These are phyloP conservation scores for Leccinum glutinopallens DNA, from an alignment of 1,284 basidiomycete genomes.

Conservation along the genomic window DNA sequence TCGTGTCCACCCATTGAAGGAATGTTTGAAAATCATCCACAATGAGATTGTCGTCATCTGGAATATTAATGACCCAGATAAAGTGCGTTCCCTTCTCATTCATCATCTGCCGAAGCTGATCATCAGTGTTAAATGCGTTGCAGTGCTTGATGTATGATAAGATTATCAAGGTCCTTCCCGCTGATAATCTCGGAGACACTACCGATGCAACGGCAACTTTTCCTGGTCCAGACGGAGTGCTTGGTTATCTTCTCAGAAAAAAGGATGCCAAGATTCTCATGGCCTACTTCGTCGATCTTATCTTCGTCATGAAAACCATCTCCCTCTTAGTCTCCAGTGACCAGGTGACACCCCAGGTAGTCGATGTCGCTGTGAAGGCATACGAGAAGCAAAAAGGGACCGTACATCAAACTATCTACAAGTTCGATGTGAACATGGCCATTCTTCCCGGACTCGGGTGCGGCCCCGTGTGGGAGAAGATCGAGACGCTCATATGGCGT, in stretches of 20 bases:
- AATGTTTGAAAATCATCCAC: background rate
- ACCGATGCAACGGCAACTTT: background rate
- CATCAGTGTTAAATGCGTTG: background rate
- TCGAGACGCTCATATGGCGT: conserved; percentile 20
- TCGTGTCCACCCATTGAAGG: background rate
- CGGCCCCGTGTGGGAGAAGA: conserved; percentile 15
- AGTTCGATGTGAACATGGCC: conserved; percentile 3
- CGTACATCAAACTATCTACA: conserved; percentile 4
- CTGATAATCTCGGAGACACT: background rate
- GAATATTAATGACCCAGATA: background rate
- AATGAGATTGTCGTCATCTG: background rate
- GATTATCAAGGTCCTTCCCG: background rate
- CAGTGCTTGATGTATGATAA: background rate
- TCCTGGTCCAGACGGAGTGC: background rate
- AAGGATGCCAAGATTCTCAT: conserved; percentile 24
- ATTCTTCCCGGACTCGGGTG: conserved; percentile 5
- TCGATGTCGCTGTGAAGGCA: background rate
- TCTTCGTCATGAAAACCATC: conserved; percentile 26
- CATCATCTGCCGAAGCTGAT: background rate
- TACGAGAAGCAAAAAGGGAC: conserved; percentile 3
- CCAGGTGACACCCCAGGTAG: background rate
- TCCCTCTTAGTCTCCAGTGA: conserved; percentile 14
- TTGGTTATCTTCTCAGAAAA: conserved; percentile 3
- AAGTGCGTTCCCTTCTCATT: background rate
- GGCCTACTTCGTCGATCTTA: conserved; percentile 29